Base-by-base conservation (phyloP, 108 stramenopile genomes). In the Mayamaea pseudoterrestris region DNA sequence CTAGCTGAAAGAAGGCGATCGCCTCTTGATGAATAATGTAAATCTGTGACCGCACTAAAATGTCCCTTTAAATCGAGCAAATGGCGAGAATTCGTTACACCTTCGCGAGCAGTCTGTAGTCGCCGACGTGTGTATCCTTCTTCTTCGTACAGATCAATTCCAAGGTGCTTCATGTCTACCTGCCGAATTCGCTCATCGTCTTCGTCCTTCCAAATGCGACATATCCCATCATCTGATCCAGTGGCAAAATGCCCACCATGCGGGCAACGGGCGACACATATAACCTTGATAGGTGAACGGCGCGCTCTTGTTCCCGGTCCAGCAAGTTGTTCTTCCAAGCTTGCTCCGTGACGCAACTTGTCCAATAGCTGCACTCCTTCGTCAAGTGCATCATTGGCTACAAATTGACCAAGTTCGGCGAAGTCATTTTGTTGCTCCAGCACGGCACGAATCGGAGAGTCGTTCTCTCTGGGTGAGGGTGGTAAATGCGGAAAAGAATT, bases 221-320 rank as follows among this genome's bases (percentile, higher is more conserved):
- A 83, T 8, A 87, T 61, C 22, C 87, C 94, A 63, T 95, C 94
- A 55, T 86, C 83, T 4, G 80, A 79, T 13, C 94, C 94, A 27
- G 91, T 90, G 0, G 77, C 84, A 50, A 95, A 80, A 41, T 84
- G 76, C 8, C 80, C 73, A 21, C 94, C 94, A 6, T 74, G 35
- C 1, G 87, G 86, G 55, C 78, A 76, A 25, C 84, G 40, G n/a
- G 83, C 66, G n/a, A 95, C 63, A 53, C 94, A 92, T 53, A 80
- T 76, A 2, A 93, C 87, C 30, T 83, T 82, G 24, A 91, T 73
- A 3, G 62, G 50, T 29, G 74, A 64, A 20, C 65, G 44, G 27
- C 74, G 60, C 4, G 75, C 41, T 12, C 87, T 50, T 3, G 86
- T 83, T 11, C 71, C 76, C 13, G 65, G 60, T n/a, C 78, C 78